Base-by-base conservation (phyloP, 129 eudicot species). In the Centella asiatica region DNA sequence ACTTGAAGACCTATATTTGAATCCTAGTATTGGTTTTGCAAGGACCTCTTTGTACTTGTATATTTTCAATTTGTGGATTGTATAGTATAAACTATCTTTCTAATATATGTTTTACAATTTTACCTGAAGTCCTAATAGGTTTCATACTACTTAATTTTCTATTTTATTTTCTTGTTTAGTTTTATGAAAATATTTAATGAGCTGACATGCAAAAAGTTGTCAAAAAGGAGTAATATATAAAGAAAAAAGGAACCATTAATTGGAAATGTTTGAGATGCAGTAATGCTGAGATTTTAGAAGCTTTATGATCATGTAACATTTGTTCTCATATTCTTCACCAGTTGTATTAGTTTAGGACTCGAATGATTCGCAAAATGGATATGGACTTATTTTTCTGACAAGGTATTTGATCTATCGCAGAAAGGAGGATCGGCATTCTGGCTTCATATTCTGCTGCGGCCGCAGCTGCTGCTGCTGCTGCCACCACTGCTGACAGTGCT, bases 351-450 rank as follows among this genome's bases (percentile, higher is more conserved):
- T n/a, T 42, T 13, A 42, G 2, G 17, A 42, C 47, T n/a, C 15
- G 4, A 42, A 42, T 4, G 13, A 3, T 42, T n/a, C 0, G 13
- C 47, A 1, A 3, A 10, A 15, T 42, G 47, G 12, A 42, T 42
- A 42, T 42, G 47, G 12, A 42, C 47, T 48, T 8, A 57, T 33
- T 17, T 44, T 22, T 48, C 57, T 37, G 52, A 67, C 19, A 12
- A 23, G 1, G 52, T 37, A n/a, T 40, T 67, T 42, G 25, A 33
- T 64, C 55, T 28, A 55, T 68, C 66, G 70, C 88, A 89, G 97
- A 89, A 57, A 82, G 86, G 86, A 83, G 97, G 70, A 89, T 89
- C 15, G 80, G 92, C 52, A 69, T 82, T 56, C 78, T 80, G 1
- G 79, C 86, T 57, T 81, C 88, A 36, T 70, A 73, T 48, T 65